Conservation (phyloP, 139 green algal species). For the Diplosphaera chodatii region DNA sequence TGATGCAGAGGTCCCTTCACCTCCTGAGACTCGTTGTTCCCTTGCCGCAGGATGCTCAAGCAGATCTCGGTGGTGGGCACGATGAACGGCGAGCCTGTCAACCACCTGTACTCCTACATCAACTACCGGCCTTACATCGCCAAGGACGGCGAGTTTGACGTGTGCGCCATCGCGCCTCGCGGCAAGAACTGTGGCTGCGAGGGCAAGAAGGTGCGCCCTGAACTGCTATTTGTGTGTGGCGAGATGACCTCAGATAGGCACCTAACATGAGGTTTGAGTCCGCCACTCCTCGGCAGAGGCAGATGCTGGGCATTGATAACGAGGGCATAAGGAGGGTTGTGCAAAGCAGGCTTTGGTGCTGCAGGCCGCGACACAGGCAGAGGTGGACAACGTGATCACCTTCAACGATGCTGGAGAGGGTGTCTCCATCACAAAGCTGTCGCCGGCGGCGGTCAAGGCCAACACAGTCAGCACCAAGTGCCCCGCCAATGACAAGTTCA, state of each 20-base stretch:
- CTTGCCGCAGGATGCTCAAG: not conserved
- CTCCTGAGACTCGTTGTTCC: too few species aligned
- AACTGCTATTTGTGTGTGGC: not conserved
- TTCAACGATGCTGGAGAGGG: not conserved
- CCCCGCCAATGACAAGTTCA: not conserved
- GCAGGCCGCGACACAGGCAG: not conserved
- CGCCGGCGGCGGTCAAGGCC: not conserved
- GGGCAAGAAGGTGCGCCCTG: not conserved
- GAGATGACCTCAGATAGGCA: too few species aligned
- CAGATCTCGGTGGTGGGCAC: not conserved
- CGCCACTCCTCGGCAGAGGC: too few species aligned
- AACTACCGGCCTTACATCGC: not conserved
- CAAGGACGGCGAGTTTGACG: not conserved
- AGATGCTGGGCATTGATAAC: too few species aligned
- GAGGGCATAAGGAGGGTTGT: too few species aligned
- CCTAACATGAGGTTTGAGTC: too few species aligned
- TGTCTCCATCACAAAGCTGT: not conserved
- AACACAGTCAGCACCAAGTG: not conserved
- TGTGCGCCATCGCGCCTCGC: not conserved
- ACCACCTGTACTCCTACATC: conserved; percentile 1
- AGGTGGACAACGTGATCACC: not conserved
- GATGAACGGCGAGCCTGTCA: not conserved
- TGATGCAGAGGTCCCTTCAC: too few species aligned
- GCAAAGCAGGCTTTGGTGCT: too few species aligned
- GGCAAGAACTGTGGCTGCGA: not conserved